Conservation (phyloP, 2,329 filamentous ascomycete genomes). For the Phyllosticta citribraziliensis region DNA sequence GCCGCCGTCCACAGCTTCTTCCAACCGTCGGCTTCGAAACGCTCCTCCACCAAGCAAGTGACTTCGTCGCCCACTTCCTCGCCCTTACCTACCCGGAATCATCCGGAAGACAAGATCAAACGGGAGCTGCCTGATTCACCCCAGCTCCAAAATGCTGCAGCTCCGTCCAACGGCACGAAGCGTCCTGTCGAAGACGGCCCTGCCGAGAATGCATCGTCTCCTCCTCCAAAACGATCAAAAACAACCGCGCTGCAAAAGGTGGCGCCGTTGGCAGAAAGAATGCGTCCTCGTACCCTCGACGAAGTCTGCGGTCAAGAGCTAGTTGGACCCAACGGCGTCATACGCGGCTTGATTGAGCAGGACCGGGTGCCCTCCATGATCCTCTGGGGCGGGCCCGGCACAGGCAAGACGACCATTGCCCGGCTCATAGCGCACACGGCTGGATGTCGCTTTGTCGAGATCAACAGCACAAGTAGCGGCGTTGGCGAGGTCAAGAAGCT, state of each 20-base stretch:
- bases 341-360: conserved; percentile 76
- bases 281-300: conserved; percentile 76
- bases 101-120: not conserved
- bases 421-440: conserved; percentile 77
- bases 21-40: conserved; percentile 41
- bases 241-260: conserved; percentile 51
- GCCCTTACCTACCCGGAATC: not conserved
- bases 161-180: conserved; percentile 14
- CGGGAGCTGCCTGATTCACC: not conserved
- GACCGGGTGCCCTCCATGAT: conserved; percentile 91
- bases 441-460: conserved; percentile 82
- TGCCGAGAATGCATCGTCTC: conserved; percentile 19
- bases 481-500: conserved; percentile 89
- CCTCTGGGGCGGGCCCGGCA: conserved; percentile 75
- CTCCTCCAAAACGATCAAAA: conserved; percentile 49
- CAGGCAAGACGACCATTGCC: conserved; percentile 86
- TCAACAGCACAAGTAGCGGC: conserved; percentile 84
- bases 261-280: conserved; percentile 84
- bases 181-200: conserved; percentile 10
- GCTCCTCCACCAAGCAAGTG: conserved; percentile 18
- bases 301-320: conserved; percentile 88
- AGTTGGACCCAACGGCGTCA: conserved; percentile 72
- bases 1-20: conserved; percentile 45
- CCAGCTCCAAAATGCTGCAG: not conserved
- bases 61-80: conserved; percentile 16